Base-by-base conservation (phyloP, 1,284 basidiomycete genomes). In the Melampsora larici-populina region DNA sequence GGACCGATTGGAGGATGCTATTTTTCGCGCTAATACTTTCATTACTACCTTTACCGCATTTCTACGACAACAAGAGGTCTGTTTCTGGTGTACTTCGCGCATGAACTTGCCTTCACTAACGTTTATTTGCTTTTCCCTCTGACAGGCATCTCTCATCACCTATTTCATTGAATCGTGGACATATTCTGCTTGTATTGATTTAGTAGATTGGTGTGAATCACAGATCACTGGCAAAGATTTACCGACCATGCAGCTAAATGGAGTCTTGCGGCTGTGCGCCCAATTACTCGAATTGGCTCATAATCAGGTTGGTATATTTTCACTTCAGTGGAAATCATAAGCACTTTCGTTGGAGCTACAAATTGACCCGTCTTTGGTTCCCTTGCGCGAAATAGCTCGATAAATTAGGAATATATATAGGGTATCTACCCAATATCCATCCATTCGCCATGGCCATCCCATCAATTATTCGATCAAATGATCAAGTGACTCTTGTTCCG, bases 111-210 rank as follows among this genome's bases (percentile, higher is more conserved):
- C 43, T 0, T 36, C 43, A 36, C 46, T 9, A 29, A 29, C 18
- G 29, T 62, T 29, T 33, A 15, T 63, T 11, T 64, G 51, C 24
- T 40, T 21, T 31, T 36, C 24, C 51, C 36, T 21, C 40, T 46
- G 21, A 43, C 49, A 33, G 40, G 67, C 65, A 67, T 69, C 68
- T 72, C 58, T 49, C 36, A 63, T 60, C 29, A 29, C 60, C 70
- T 69, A 74, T 73, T 55, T 49, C 51, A 40, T 70, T 55, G 93
- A 97, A 83, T 91, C 92, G 0, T 99, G 97, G 96, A 91, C 89
- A 29, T 98, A 94, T 84, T 93, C 92, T 13, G 93, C 94, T 0
- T 90, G 93, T 29, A 86, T 96, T 73, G 93, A 92, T 81, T 90
- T 92, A 60, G 90, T 96, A 17, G 90, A 93, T 24, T 90, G 91